Evolutionary conservation across 768 basidiomycete genomes (phyloP), one percentile per base, ranked within the genome.

Genomic region (Boletus eberwhitei): DNA sequence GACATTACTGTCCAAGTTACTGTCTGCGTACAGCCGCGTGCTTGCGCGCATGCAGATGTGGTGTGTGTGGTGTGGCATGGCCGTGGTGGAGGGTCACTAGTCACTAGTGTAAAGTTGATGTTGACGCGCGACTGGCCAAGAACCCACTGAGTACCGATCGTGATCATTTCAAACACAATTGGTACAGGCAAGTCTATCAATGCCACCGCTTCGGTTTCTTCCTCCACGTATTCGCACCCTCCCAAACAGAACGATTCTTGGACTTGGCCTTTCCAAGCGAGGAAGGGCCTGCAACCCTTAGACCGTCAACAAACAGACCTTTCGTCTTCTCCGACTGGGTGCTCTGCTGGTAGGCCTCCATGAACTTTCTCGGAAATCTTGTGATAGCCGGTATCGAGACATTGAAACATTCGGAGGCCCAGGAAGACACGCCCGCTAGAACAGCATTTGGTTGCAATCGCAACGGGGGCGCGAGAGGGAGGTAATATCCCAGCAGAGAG

Each of bases 401-500:
- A 35, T 48, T 38, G 34, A 65, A 70, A 34, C 59, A 61, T 38
- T 65, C 68, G 0, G 48, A 55, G 0, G 84, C 69, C 88, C 90
- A 92, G 35, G 76, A 72, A 68, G 82, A 80, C 49, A 83, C 71
- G 16, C 85, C 86, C 37, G 80, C 71, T 11, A 88, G 56, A 50
- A 89, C 68, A 36, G 72, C 74, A 8, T 66, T 60, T 49, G 73
- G 73, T 39, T 71, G 64, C 3, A 77, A 61, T 29, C 82, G 74
- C 44, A 92, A 62, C 40, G 83, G 76, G 7, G 67, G 67, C 1
- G 73, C 52, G 57, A 82, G 80, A 40, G 78, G 69, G 35, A 83
- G 61, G 71, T 91, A 92, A 73, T 84, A 92, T 1, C 91, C 92
- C 19, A 93, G 70, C 50, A 86, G 67, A 14, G 85, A 82, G 21